Evolutionary conservation across 176 grass and related monocot species (phyloP).

Genomic region (Aegilops sharonensis): DNA sequence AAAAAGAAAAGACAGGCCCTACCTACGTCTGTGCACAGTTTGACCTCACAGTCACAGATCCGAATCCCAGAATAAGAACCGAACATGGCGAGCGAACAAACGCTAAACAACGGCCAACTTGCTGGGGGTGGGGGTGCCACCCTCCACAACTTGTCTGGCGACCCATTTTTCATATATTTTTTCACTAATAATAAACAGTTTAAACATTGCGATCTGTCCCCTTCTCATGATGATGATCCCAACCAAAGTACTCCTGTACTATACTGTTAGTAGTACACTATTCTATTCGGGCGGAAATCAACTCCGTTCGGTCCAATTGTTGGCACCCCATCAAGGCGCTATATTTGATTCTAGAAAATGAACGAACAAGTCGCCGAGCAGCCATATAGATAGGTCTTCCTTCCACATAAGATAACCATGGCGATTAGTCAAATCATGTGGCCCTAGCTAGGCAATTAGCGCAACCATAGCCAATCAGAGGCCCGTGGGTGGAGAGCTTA

Average conservation of each 20-base stretch:
- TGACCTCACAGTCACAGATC: conserved; percentile 19
- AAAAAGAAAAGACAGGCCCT: not conserved
- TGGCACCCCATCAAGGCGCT: not conserved
- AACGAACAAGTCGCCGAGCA: not conserved
- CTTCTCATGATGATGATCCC: not conserved
- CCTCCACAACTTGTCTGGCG: not conserved
- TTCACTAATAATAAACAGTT: not conserved
- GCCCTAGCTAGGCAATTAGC: conserved; percentile 21
- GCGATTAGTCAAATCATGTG: conserved; percentile 43
- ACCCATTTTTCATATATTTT: not conserved
- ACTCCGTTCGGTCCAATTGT: conserved; percentile 12
- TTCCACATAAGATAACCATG: not conserved
- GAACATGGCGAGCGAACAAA: not conserved
- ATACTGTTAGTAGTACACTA: too few relatives aligned
- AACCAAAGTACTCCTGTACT: not conserved
- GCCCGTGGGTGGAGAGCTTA: not conserved
- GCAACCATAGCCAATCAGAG: not conserved
- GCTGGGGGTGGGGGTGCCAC: not conserved
- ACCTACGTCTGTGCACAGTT: not conserved
- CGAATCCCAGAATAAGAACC: not conserved
- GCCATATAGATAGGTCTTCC: not conserved
- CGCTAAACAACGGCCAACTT: conserved; percentile 10
- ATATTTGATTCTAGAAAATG: not conserved
- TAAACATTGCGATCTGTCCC: not conserved
- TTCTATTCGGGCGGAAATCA: not conserved